Percentiles rank a stretch among this genome's conserved stretches.
Evolutionary conservation across 1,139 yeast species (phyloP).

Genomic region (Entelexis paramagnoliae): DNA sequence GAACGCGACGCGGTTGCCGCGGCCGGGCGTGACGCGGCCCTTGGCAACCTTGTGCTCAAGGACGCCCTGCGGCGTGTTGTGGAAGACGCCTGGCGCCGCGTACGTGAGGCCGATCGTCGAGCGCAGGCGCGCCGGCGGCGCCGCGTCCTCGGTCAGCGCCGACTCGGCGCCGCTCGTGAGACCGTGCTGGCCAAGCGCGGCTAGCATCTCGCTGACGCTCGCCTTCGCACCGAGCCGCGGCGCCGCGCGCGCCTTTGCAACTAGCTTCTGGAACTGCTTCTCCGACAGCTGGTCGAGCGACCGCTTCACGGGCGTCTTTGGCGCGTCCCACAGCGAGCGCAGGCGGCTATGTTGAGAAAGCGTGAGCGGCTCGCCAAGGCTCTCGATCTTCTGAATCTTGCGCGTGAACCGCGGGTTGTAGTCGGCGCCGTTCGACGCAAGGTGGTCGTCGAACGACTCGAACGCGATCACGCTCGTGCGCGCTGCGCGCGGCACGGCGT

Average conservation of each 20-base stretch:
- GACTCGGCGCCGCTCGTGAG: slow-evolving; percentile 1
- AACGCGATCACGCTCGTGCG: slow-evolving; percentile 42
- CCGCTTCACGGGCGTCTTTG: slow-evolving; percentile 4
- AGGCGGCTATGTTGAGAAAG: slow-evolving; percentile 18
- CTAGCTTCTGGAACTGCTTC: slow-evolving; percentile 19
- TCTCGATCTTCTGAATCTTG: slow-evolving; percentile 31
- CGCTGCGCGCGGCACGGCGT: slow-evolving; percentile 41
- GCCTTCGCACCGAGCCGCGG: slow-evolving; percentile 2
- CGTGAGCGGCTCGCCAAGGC: slow-evolving; percentile 27
- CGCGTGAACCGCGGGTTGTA: slow-evolving; percentile 21
- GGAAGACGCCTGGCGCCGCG: slow-evolving; percentile 56
- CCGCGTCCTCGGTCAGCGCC: slow-evolving; percentile 1
- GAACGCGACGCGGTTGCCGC: slow-evolving; percentile 42
- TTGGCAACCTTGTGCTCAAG: slow-evolving; percentile 50
- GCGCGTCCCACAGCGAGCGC: slow-evolving; percentile 13
- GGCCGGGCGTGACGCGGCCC: slow-evolving; percentile 48
- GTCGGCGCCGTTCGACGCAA: slow-evolving; percentile 22
- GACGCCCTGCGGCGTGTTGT: slow-evolving; percentile 68
- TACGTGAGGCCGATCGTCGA: slow-evolving; percentile 36
- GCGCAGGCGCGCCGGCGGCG: slow-evolving; percentile 6
- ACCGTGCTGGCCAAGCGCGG: neutral
- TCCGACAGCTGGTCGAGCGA: slow-evolving; percentile 20
- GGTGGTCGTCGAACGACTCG: slow-evolving; percentile 41
- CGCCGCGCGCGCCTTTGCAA: slow-evolving; percentile 18
- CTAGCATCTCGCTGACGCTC: neutral